Evolutionary conservation across 306 rosid species (phyloP), one percentile per base, ranked within the genome.

Genomic region (Calophaca sinica): DNA sequence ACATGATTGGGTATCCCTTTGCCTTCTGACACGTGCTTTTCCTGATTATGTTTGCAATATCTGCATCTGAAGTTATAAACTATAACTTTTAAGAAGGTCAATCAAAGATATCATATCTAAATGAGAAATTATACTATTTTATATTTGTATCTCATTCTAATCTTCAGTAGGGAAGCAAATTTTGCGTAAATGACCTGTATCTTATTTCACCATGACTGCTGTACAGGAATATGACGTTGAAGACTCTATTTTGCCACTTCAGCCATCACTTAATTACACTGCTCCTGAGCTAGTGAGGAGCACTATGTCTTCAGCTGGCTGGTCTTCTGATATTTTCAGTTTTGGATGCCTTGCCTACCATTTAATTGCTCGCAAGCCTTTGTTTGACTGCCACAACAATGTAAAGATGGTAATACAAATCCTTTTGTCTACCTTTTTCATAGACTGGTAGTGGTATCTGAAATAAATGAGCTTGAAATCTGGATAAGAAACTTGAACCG

Each of bases 311-410:
- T 79, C 88, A 2, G 85, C 76, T 65, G 93, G 97, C 74, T 76
- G 89, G 45, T 78, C 84, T 52, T 89, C 98, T 77, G 99, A 96
- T 88, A 80, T 92, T 76, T 96, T 96, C 90, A 96, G 99, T 84
- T 89, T 90, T 84, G 99, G 96, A 67, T 96, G 99, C 76, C 89
- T 96, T 80, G 93, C 93, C 69, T 92, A 92, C 86, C 99, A 88
- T 87, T 90, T 92, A 85, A 83, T 96, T 80, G 88, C 93, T 67
- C 93, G 75, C 77, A 96, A 89, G 87, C 87, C 97, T 65, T 79
- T 96, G 84, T 88, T 96, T 79, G 93, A 90, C 76, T 90, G 98
- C 90, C 91, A 78, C 85, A 92, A 92, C 87, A 96, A 96, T 72
- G 91, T 92, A 78, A 92, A 92, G 88, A 96, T 96, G 99, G 99